Evolutionary conservation across 768 basidiomycete genomes (phyloP), one percentile per base, ranked within the genome.

Genomic region (Botryobasidium botryosum): DNA sequence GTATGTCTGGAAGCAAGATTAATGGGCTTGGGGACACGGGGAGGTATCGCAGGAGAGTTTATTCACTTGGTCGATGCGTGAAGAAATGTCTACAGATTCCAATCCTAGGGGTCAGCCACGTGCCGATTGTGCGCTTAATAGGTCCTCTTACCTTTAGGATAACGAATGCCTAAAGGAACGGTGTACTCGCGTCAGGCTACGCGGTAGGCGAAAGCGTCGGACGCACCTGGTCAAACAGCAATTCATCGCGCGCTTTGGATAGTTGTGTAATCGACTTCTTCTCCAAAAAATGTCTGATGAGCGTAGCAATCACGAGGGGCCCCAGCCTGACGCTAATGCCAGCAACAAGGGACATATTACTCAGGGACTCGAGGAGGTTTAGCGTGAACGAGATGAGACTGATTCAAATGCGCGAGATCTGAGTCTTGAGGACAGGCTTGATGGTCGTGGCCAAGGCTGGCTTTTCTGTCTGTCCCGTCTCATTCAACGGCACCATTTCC

Each of bases 181-280:
- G 10, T 8, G 31, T 21, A 39, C 23, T 39, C 12, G 20, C 10
- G 37, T 10, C 12, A 39, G 20, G 31, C 8, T 21, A 39, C 8
- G 37, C 10, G 37, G 10, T 12, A 8, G 23, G 37, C 13, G 8
- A 39, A 39, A 12, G 10, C 23, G 8, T 10, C 23, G 23, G 24
- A 25, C 40, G 8, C 3, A 41, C 60, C 44, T 62, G 61, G 51
- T 63, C 62, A 43, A 56, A 63, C 51, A 61, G 47, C n/a, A 63
- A 44, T 48, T 63, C 61, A 13, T 56, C 55, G 36, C 58, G 48
- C 5, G 62, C 61, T 43, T 57, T 56, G 8, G 50, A 52, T 23
- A 56, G 51, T 47, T 57, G 56, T n/a, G 45, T 52, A 6, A 40
- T 40, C 10, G 48, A 40, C 35, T 55, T 55, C 6, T 51, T 53